Evolutionary conservation across 148 eudicot genomes (phyloP), one percentile per base, ranked within the genome.

Genomic region (Polygonum maritimum): DNA sequence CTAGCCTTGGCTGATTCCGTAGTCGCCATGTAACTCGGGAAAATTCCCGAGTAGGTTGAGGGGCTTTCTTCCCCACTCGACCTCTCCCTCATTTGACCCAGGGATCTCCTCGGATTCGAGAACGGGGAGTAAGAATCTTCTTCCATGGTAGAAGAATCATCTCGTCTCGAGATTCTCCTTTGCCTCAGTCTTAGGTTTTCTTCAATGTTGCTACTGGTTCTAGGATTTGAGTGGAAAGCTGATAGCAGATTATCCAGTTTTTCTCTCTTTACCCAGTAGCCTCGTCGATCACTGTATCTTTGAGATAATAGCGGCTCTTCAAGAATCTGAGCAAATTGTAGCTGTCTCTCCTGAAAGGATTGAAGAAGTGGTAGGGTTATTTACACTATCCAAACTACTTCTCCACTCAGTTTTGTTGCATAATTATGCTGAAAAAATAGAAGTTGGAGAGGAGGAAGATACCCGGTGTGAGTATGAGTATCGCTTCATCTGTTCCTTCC

Each of bases 1-100:
- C 86, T 92, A 11, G 97, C 97, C 91, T 83, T 90, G 15, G 91
- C 90, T 12, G 97, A 92, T 86, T 90, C 86, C 3, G 97, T 90
- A 0, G 87, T 74, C 40, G 89, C 94, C 97, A 91, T 91, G 81
- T 93, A 93, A 31, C 90, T 84, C 2, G 96, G 91, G 55, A 83
- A 88, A 33, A 45, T 67, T 0, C 81, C 74, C 16, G 85, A 83
- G 45, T 65, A 79, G 2, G 86, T 80, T 11, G 84, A 71, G 21
- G 83, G 83, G 57, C 69, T 81, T 40, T 86, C 87, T 14, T 86
- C 86, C 0, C 76, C 84, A 13, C 82, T 77, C 21, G 86, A 79
- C 67, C 69, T 83, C 54, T 79, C 84, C 76, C 85, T 88, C 31
- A 70, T 58, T 7, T 85, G 83, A 69, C 85, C 77, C 44, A 89